These are phyloP conservation scores for Starmerella sirachaensis DNA, from an alignment of 805 yeast genomes.

Conservation along the genomic window DNA sequence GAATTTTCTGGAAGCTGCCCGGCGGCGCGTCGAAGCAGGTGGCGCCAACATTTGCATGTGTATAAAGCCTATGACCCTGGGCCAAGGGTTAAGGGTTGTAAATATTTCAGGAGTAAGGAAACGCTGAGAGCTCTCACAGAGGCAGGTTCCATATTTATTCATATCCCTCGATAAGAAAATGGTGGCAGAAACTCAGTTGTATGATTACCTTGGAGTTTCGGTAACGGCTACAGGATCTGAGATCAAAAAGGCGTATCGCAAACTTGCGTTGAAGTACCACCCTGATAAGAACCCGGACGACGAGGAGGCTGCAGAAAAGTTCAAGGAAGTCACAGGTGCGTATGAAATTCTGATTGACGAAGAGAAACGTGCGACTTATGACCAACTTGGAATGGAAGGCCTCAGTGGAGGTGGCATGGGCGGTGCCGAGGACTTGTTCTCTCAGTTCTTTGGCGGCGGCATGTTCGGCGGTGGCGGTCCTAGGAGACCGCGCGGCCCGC, in stretches of 20 bases:
- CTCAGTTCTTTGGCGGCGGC: slow-evolving; percentile 73
- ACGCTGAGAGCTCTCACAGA: no score
- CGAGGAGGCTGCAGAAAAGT: slow-evolving; percentile 81
- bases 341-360: slow-evolving; percentile 75
- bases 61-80: no score
- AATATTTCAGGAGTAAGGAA: no score
- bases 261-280: slow-evolving; percentile 58
- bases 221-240: slow-evolving; percentile 40
- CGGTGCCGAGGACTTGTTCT: slow-evolving; percentile 61
- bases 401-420: slow-evolving; percentile 66
- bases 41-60: no score
- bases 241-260: slow-evolving; percentile 65
- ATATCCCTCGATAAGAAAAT: no score
- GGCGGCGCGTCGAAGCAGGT: no score
- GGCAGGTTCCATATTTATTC: no score
- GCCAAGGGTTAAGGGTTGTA: no score
- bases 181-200: slow-evolving; percentile 59
- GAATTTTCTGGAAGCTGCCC: no score
- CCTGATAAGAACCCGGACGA: slow-evolving; percentile 64
- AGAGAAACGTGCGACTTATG: slow-evolving; percentile 80
- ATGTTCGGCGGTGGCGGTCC: slow-evolving; percentile 46
- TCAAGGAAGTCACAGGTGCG: slow-evolving; percentile 80
- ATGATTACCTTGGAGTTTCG: slow-evolving; percentile 48
- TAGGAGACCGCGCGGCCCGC: slow-evolving; percentile 69
- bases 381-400: slow-evolving; percentile 88